Evolutionary conservation across 306 rosid species (phyloP), one percentile per base, ranked within the genome.

Genomic region (Cucurbita argyrosperma): DNA sequence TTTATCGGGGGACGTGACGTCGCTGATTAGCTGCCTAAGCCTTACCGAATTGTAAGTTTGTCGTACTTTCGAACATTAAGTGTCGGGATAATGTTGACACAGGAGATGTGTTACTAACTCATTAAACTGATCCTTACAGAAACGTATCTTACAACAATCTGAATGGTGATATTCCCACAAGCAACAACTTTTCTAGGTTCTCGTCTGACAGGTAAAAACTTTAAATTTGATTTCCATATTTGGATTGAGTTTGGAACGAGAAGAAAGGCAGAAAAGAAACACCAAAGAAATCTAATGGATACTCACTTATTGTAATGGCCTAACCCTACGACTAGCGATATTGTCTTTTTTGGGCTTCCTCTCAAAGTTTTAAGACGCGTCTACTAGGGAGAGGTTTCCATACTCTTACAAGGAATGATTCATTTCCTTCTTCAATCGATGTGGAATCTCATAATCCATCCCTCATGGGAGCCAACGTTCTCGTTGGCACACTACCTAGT

Each of bases 141-240:
- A 91, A 95, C 77, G 96, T 95, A 43, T 95, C 99, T 37, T 89
- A 87, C 55, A 95, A 95, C 88, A 78, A 86, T 40, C 79, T 95
- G 42, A 90, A 39, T n/a, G 99, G 99, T 75, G 84, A 85, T 59
- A 87, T 95, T 80, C 99, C 99, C 26, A 88, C 91, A 8, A 84
- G 79, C 80, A 89, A 91, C 75, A 95, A 95, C 84, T 95, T 95
- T 85, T 80, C 97, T 43, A 87, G 96, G 87, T 95, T 95, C 74
- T 77, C 93, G 5, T 80, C 87, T 1, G 93, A 91, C 80, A 91
- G 99, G 99, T 91, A 59, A 76, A 88, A 60, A 18, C 51, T 13
- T n/a, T 1, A 37, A 40, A 61, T 69, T 19, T 65, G 4, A 8
- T 47, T 47, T 19, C 40, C 40, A 3, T 23, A 15, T 10, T 18